Base-by-base conservation (phyloP, 2,329 filamentous ascomycete species). In the Fonsecaea pugnacius region DNA sequence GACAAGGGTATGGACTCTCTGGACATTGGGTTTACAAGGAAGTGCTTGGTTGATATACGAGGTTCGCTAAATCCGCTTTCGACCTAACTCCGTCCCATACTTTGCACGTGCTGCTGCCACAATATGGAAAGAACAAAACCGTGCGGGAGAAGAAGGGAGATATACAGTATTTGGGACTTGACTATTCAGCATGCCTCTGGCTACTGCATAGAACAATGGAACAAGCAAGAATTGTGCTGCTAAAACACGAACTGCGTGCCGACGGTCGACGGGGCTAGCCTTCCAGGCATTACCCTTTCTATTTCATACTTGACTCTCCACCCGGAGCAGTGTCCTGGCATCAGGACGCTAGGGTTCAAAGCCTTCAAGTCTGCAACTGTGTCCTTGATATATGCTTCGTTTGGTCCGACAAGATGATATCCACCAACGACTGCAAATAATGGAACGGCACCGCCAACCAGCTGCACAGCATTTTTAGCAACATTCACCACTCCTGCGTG, bases 401-500 rank as follows among this genome's bases (percentile, higher is more conserved):
- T 75, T 4, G 78, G 79, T 10, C 79, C 81, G 0, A 82, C 82
- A 3, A 85, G 77, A 70, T 85, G 84, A 53, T 82, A 85, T 0
- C 83, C 84, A 1, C 84, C 84, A 0, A 85, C 75, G 1, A 85
- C 76, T 2, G 81, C 82, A 68, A 84, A 78, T 1, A 85, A 72
- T 0, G 80, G 80, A 2, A 75, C 70, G 1, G 73, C 70, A 3
- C 72, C 71, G 1, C 73, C 75, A 1, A 75, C 68, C 1, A 82
- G 73, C 1, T 79, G 73, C 0, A 81, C 46, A 0, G 83, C 82
- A 69, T 84, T 78, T 46, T 76, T 78, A 1, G 78, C 74, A 2
- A 80, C 78, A 68, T 86, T 86, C 59, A 85, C 79, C 7, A 85
- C 80, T 0, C 84, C 83, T 0, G 83, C 82, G 62, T 86, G 83